Conservation (phyloP, 2,329 filamentous ascomycete genomes). For the Penicillium glabrum region DNA sequence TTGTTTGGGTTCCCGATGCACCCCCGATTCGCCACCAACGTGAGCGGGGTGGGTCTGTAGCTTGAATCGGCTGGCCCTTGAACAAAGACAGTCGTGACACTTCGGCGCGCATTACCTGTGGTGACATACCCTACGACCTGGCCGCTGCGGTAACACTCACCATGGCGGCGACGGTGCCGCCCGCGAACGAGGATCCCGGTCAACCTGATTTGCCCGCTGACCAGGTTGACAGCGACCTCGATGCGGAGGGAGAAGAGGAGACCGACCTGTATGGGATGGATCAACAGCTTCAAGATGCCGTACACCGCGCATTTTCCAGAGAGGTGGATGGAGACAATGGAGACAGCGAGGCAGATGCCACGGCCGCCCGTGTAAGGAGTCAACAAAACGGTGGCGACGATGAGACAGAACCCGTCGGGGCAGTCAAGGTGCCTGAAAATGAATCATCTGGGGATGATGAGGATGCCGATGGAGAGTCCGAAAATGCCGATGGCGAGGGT, state of each 20-base stretch:
- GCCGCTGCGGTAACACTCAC: slow-evolving; percentile 39
- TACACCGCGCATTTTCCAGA: slow-evolving; percentile 36
- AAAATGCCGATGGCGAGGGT: slow-evolving; percentile 40
- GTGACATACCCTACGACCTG: slow-evolving; percentile 29
- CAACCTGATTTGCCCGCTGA: slow-evolving; percentile 33
- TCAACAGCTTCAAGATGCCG: slow-evolving; percentile 39
- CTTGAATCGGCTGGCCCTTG: slow-evolving; percentile 24
- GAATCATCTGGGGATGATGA: slow-evolving; percentile 38
- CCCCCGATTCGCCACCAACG: slow-evolving; percentile 23
- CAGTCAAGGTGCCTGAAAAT: slow-evolving; percentile 37
- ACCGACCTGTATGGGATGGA: slow-evolving; percentile 43
- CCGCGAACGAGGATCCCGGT: slow-evolving; percentile 36
- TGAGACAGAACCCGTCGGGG: slow-evolving; percentile 40
- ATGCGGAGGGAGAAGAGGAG: slow-evolving; percentile 47
- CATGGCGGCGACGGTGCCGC: slow-evolving; percentile 44
- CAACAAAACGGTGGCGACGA: slow-evolving; percentile 40
- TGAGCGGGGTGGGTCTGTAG: slow-evolving; percentile 31
- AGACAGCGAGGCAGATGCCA: slow-evolving; percentile 34
- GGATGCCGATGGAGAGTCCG: slow-evolving; percentile 43
- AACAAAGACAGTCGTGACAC: slow-evolving; percentile 6
- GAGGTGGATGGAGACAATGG: slow-evolving; percentile 30
- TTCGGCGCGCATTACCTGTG: slow-evolving; percentile 7
- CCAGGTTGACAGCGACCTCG: slow-evolving; percentile 42
- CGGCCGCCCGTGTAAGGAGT: slow-evolving; percentile 33
- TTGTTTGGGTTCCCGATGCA: slow-evolving; percentile 21